These are phyloP conservation scores for Fraxinus angustifolia DNA, from an alignment of 305 asterid species.

Conservation along the genomic window DNA sequence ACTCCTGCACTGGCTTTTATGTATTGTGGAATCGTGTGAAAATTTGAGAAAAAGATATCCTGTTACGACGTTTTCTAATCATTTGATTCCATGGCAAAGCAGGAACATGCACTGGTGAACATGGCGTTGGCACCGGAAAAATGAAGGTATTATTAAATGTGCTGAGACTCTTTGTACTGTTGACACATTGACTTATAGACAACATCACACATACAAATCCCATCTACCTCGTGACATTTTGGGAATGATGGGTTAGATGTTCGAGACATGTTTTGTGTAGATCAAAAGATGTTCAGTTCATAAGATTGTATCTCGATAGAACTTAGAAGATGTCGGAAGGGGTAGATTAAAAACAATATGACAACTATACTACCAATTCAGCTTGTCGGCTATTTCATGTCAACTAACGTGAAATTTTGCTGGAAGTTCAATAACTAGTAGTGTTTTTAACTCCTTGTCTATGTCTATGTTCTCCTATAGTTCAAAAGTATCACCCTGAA, in stretches of 20 bases:
- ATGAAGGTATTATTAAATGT: slow-evolving; percentile 61
- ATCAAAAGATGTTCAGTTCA: neutral
- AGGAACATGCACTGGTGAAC: slow-evolving; percentile 99
- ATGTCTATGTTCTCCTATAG: neutral
- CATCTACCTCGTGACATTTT: neutral
- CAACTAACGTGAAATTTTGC: neutral
- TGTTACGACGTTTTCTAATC: neutral
- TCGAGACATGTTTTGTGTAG: neutral
- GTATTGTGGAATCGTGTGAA: neutral
- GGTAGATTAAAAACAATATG: neutral
- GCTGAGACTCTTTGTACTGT: neutral
- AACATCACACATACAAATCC: neutral
- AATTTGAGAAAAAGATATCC: neutral
- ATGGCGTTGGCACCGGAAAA: slow-evolving; percentile 97
- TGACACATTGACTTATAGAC: neutral
- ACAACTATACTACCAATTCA: neutral
- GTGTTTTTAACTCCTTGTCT: neutral
- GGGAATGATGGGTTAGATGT: neutral
- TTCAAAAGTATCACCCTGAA: neutral
- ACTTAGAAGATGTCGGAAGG: neutral
- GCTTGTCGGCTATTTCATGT: neutral
- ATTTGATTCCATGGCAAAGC: slow-evolving; percentile 20
- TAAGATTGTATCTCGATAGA: neutral
- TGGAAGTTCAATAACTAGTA: neutral
- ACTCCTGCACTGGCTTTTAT: neutral